Conservation (phyloP, 192 early-diverging fungal genomes). For the Dimargaris verticillata region DNA sequence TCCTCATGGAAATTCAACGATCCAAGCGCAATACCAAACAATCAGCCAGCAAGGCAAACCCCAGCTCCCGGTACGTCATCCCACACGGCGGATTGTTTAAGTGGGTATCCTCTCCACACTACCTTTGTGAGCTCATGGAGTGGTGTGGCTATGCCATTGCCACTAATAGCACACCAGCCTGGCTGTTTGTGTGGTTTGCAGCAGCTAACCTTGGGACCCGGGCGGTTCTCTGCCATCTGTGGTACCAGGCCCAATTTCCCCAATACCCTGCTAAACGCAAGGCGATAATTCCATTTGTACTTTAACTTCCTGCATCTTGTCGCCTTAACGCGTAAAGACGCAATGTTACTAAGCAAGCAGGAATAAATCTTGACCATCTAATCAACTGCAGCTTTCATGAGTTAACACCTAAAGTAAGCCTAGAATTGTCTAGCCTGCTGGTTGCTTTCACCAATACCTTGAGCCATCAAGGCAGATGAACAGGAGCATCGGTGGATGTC, state of each 20-base stretch:
- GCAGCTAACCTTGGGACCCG: conserved; percentile 23
- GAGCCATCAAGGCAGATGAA: too few species aligned
- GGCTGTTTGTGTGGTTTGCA: conserved; percentile 20
- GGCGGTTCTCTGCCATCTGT: conserved; percentile 21
- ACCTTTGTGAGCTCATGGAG: conserved; percentile 24
- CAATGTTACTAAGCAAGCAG: too few species aligned
- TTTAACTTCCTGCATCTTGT: conserved; percentile 5
- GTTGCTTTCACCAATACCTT: too few species aligned
- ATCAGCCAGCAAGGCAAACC: background rate
- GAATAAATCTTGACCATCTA: too few species aligned
- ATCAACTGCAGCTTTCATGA: too few species aligned
- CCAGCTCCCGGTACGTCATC: conserved; percentile 14
- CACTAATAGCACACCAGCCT: conserved; percentile 22
- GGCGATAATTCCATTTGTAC: conserved; percentile 25
- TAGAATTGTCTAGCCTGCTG: too few species aligned
- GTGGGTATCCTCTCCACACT: conserved; percentile 29
- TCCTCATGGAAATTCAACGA: conserved; percentile 15
- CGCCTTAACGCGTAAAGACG: too few species aligned
- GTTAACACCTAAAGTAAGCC: too few species aligned
- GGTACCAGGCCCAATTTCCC: conserved; percentile 21
- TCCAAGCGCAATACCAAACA: background rate
- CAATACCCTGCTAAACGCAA: conserved; percentile 21
- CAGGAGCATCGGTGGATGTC: too few species aligned
- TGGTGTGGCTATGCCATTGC: conserved; percentile 25
- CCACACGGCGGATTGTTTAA: conserved; percentile 22